Evolutionary conservation across 768 basidiomycete genomes (phyloP).

Genomic region (Collybiopsis confluens): DNA sequence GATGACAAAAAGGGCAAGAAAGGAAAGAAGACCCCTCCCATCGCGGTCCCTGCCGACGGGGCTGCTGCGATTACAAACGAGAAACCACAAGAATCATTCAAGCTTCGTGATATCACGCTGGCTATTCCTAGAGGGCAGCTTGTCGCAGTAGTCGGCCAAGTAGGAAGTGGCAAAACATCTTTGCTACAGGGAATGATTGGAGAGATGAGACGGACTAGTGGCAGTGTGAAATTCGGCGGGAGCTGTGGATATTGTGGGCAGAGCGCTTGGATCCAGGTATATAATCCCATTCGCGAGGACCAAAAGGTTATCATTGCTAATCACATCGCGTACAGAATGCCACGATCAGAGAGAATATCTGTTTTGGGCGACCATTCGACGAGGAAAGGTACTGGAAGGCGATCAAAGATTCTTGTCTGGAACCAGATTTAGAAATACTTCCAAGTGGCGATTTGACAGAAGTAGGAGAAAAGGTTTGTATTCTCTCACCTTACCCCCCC

Average conservation of each 20-base stretch:
- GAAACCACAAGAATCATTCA: constrained; percentile 45
- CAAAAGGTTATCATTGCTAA: constrained; percentile 1
- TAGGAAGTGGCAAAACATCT: constrained; percentile 69
- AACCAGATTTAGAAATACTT: constrained; percentile 76
- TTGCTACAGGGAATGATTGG: constrained; percentile 73
- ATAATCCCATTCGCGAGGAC: too few relatives aligned
- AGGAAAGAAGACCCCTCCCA: constrained; percentile 16
- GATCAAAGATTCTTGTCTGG: constrained; percentile 71
- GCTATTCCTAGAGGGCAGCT: constrained; percentile 72
- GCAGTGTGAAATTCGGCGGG: constrained; percentile 69
- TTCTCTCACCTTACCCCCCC: too few relatives aligned
- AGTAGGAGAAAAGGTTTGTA: constrained; percentile 76
- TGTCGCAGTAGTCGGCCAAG: constrained; percentile 81
- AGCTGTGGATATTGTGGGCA: constrained; percentile 82
- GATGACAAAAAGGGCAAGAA: constrained; percentile 31
- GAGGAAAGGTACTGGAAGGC: constrained; percentile 81
- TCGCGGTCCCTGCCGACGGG: neutral
- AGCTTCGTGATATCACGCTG: constrained; percentile 60
- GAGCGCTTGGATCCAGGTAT: constrained; percentile 84
- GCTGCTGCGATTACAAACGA: constrained; percentile 9
- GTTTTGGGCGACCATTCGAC: constrained; percentile 82
- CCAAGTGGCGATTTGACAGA: constrained; percentile 77
- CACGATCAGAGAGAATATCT: constrained; percentile 85
- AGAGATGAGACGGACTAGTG: constrained; percentile 74
- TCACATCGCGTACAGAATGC: constrained; percentile 47